These are phyloP conservation scores for Colletotrichum tabaci DNA, from an alignment of 2,329 filamentous ascomycete genomes.

Conservation along the genomic window DNA sequence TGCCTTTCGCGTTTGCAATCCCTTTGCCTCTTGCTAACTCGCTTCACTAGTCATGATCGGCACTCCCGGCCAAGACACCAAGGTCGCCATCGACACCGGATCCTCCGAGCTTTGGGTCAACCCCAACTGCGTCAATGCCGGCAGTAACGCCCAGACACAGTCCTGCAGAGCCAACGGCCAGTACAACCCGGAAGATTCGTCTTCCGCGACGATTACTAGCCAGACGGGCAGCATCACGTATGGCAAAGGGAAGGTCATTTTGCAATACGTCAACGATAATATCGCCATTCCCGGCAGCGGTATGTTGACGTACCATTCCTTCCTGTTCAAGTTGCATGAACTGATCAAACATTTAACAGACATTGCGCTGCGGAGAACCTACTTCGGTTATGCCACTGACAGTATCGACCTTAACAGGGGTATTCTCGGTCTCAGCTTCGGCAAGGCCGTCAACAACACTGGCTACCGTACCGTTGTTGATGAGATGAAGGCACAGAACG, in stretches of 20 bases:
- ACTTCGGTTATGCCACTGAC: conserved; percentile 50
- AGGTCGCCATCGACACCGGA: conserved; percentile 66
- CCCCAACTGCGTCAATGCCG: conserved; percentile 61
- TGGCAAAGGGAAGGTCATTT: conserved; percentile 48
- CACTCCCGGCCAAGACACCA: conserved; percentile 58
- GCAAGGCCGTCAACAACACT: conserved; percentile 46
- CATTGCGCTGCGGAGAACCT: conserved; percentile 46
- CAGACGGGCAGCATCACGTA: conserved; percentile 46
- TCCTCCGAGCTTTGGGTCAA: conserved; percentile 71
- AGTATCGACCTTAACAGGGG: conserved; percentile 50
- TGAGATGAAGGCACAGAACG: conserved; percentile 47
- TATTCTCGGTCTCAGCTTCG: conserved; percentile 52
- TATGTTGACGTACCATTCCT: conserved; percentile 27
- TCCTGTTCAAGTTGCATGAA: not conserved
- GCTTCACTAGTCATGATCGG: conserved; percentile 47
- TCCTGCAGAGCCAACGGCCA: conserved; percentile 60
- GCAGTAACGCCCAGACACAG: conserved; percentile 49
- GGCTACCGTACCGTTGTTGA: conserved; percentile 50
- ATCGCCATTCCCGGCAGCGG: conserved; percentile 49
- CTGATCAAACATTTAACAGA: conserved; percentile 27
- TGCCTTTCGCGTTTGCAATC: too few relatives aligned
- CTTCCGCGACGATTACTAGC: conserved; percentile 42
- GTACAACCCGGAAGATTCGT: conserved; percentile 52
- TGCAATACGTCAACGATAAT: conserved; percentile 50
- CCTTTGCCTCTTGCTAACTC: not conserved